Evolutionary conservation across 345 rosid species (phyloP).

Genomic region (Cardamine resedifolia): DNA sequence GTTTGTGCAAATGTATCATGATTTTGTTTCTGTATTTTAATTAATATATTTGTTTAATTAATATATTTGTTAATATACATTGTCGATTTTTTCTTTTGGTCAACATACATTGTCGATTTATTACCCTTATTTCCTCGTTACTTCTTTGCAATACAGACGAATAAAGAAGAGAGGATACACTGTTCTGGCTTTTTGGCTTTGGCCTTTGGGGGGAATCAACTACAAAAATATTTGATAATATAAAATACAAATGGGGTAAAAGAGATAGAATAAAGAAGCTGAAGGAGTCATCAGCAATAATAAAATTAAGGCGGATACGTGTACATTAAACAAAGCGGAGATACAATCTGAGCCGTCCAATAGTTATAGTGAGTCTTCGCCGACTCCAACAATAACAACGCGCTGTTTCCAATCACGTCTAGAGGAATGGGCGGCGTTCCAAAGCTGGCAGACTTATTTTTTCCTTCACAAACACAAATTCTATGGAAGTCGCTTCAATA

Average conservation of each 20-base stretch:
- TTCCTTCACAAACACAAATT: not conserved
- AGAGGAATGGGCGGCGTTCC: constrained; percentile 17
- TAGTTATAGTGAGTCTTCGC: constrained; percentile 1
- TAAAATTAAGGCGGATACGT: not conserved
- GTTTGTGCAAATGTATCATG: not conserved
- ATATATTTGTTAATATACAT: not conserved
- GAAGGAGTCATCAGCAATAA: not conserved
- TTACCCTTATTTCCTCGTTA: not conserved
- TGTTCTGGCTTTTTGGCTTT: not conserved
- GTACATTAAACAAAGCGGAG: not conserved
- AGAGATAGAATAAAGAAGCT: not conserved
- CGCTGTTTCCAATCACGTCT: constrained; percentile 8
- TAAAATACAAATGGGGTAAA: not conserved
- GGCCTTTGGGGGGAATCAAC: too few relatives aligned
- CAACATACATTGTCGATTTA: not conserved
- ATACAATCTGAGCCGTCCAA: not conserved
- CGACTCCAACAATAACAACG: constrained; percentile 13
- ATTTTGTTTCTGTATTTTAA: not conserved
- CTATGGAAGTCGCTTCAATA: not conserved
- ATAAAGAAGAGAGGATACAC: too few relatives aligned
- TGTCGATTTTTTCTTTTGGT: not conserved
- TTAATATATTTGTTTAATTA: too few relatives aligned
- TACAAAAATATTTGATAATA: not conserved
- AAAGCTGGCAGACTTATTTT: not conserved
- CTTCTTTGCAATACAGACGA: not conserved